A percentile compares a stretch with the other conserved stretches of the same genome.
Evolutionary conservation across 768 basidiomycete genomes (phyloP).

Genomic region (Tremella fuciformis): DNA sequence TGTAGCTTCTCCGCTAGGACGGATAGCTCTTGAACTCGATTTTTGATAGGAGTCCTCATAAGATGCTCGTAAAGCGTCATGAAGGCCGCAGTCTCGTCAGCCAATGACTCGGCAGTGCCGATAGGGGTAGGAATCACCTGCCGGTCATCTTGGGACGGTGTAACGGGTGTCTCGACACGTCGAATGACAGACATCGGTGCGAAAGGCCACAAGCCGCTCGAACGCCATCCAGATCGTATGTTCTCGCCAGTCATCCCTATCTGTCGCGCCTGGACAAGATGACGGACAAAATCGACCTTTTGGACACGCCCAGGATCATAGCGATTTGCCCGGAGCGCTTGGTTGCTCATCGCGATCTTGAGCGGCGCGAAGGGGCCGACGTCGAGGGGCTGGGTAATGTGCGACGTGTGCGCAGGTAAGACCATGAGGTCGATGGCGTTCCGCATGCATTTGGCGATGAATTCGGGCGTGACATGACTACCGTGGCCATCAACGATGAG

Average conservation of each 20-base stretch:
- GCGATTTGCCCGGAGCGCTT: no score
- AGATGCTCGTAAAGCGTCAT: background rate
- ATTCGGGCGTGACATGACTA: conserved; percentile 9
- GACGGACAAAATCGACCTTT: background rate
- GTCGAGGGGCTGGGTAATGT: no score
- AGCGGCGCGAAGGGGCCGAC: conserved; percentile 3
- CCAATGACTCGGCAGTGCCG: background rate
- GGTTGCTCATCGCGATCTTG: background rate
- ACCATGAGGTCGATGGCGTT: no score
- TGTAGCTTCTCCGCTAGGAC: no score
- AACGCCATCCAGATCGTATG: background rate
- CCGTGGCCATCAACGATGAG: conserved; percentile 18
- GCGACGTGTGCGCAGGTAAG: no score
- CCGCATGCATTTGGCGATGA: conserved; percentile 12
- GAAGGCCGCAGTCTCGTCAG: background rate
- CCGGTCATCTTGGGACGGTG: background rate
- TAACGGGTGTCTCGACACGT: no score
- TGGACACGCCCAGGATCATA: background rate
- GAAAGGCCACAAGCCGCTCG: background rate
- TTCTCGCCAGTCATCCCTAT: conserved; percentile 3
- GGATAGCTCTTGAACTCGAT: background rate
- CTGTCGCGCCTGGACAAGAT: background rate
- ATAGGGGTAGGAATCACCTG: background rate
- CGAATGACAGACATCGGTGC: background rate
- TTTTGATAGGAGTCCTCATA: background rate